These are phyloP conservation scores for Sporothrix globosa DNA, from an alignment of 2,329 filamentous ascomycete species.

Conservation along the genomic window DNA sequence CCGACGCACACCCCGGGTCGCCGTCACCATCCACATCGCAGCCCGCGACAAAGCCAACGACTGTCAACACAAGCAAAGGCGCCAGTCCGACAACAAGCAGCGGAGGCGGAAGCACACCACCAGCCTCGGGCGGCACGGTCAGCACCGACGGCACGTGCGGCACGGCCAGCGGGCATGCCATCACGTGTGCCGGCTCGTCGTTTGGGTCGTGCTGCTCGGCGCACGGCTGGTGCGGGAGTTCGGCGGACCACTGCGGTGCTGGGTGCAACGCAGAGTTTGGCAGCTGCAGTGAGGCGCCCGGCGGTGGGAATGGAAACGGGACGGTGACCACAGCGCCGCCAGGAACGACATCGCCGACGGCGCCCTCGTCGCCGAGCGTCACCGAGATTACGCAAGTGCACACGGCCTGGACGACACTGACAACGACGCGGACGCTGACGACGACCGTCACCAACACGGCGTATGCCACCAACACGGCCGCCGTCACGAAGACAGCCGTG, in stretches of 20 bases:
- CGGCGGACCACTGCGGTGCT: constrained; percentile 40
- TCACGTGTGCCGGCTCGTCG: constrained; percentile 38
- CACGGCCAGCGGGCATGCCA: constrained; percentile 21
- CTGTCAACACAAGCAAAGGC: neutral
- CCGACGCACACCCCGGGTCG: neutral
- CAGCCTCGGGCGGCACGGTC: neutral
- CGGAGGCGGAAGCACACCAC: neutral
- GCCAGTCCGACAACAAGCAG: neutral
- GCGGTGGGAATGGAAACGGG: neutral
- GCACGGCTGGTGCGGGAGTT: constrained; percentile 43
- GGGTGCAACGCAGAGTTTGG: constrained; percentile 41
- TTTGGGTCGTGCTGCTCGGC: constrained; percentile 42
- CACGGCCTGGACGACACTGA: constrained; percentile 27
- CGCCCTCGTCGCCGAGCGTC: neutral
- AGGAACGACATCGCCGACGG: neutral
- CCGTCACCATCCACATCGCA: neutral
- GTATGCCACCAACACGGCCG: constrained; percentile 18
- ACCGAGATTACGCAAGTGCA: constrained; percentile 9
- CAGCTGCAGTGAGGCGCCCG: constrained; percentile 29
- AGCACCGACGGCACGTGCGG: constrained; percentile 34
- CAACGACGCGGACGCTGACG: constrained; percentile 7
- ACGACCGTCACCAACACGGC: constrained; percentile 20
- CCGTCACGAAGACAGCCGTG: constrained; percentile 2
- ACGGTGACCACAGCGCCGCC: neutral
- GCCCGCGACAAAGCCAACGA: neutral